These are phyloP conservation scores for Podospora pseudoanserina DNA, from an alignment of 495 filamentous ascomycete species.

Conservation along the genomic window DNA sequence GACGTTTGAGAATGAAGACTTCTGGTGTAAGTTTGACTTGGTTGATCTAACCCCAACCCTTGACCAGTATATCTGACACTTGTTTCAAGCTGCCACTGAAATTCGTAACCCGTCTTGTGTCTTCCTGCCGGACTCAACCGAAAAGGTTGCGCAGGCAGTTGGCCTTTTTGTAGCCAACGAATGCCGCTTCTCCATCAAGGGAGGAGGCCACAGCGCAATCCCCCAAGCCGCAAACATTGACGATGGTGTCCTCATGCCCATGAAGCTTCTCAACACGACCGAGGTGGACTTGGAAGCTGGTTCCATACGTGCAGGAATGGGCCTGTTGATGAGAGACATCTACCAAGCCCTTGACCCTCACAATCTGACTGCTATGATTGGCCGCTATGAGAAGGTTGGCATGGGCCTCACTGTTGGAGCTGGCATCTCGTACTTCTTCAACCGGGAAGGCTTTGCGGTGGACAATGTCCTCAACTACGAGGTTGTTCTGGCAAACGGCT, in stretches of 20 bases:
- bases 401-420: not conserved
- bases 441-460: not conserved
- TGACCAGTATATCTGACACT: not conserved
- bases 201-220: not conserved
- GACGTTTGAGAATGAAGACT: not conserved
- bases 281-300: not conserved
- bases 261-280: not conserved
- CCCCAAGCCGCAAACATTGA: not conserved
- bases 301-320: not conserved
- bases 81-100: not conserved
- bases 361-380: not conserved
- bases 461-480: conserved; percentile 1
- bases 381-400: not conserved
- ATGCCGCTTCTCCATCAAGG: not conserved
- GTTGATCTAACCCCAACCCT: not conserved
- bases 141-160: not conserved
- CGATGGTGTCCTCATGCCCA: not conserved
- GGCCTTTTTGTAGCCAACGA: not conserved
- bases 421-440: conserved; percentile 1
- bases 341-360: not conserved
- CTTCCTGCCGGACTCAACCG: not conserved
- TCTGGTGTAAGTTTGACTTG: not conserved
- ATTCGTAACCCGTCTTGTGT: not conserved
- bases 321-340: not conserved
- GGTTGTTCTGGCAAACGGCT: not conserved